Percentiles rank a stretch among this genome's conserved stretches.
phyloP scores from a whole-genome alignment of 2,329 filamentous ascomycete species.

The Claviceps sp. region DNA sequence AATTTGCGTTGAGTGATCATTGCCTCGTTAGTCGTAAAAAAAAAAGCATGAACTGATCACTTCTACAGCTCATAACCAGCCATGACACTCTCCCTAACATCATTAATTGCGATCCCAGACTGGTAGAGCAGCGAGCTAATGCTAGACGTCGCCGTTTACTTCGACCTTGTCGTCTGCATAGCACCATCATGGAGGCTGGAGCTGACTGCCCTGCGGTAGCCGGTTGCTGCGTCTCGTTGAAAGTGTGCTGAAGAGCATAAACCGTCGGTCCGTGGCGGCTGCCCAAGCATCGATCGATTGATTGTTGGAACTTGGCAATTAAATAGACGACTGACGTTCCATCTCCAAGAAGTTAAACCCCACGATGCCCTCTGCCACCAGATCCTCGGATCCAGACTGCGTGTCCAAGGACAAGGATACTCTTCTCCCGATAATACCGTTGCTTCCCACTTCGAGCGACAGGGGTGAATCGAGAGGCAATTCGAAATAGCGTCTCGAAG shows the following conservation, averaged over 20 bases:
- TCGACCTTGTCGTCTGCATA: too few relatives aligned
- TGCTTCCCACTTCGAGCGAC: conserved; percentile 28
- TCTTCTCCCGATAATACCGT: conserved; percentile 35
- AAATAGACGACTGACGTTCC: conserved; percentile 5
- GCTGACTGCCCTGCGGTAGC: too few relatives aligned
- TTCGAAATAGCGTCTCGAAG: conserved; percentile 16
- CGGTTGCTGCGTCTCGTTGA: too few relatives aligned
- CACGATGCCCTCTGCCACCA: conserved; percentile 35
- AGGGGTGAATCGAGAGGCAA: conserved; percentile 24
- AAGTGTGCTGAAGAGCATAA: neutral
- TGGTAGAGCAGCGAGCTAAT: too few relatives aligned
- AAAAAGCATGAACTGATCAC: too few relatives aligned
- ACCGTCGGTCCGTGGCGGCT: neutral
- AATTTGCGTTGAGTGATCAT: too few relatives aligned
- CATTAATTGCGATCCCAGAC: too few relatives aligned
- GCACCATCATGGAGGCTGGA: too few relatives aligned
- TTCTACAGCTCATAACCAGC: too few relatives aligned
- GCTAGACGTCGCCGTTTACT: too few relatives aligned
- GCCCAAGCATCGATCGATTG: neutral
- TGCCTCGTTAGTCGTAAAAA: too few relatives aligned
- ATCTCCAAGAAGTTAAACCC: conserved; percentile 29
- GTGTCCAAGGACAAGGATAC: conserved; percentile 26
- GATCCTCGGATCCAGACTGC: conserved; percentile 12
- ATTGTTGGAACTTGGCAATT: neutral
- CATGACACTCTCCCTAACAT: too few relatives aligned